phyloP scores from a whole-genome alignment of 805 yeast species.

The Pichia deserticola region DNA sequence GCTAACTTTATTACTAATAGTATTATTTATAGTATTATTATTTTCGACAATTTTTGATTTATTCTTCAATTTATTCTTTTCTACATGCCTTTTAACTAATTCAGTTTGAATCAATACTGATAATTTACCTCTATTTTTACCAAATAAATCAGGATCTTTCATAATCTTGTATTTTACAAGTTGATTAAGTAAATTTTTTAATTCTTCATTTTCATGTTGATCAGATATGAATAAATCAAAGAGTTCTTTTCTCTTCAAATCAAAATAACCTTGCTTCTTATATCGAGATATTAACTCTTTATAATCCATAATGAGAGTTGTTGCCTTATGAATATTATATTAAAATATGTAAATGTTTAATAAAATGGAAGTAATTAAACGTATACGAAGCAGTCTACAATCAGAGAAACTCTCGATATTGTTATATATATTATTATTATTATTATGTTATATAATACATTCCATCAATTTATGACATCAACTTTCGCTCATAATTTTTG shows the following conservation, averaged over 20 bases:
- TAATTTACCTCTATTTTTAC: slow-evolving; percentile 42
- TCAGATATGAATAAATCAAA: slow-evolving; percentile 33
- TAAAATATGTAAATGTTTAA: too few species aligned
- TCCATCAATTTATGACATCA: too few species aligned
- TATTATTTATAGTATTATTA: too few species aligned
- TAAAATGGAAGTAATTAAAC: too few species aligned
- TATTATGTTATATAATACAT: too few species aligned
- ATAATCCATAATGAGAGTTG: slow-evolving; percentile 16
- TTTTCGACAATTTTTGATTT: background rate
- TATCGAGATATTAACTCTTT: slow-evolving; percentile 34
- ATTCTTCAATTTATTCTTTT: background rate
- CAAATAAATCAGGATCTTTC: slow-evolving; percentile 40
- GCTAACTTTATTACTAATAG: too few species aligned
- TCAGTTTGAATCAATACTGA: slow-evolving; percentile 48
- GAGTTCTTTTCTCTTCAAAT: slow-evolving; percentile 35
- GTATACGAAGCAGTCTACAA: too few species aligned
- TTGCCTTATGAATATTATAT: too few species aligned
- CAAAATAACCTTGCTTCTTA: slow-evolving; percentile 45
- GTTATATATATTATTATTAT: too few species aligned
- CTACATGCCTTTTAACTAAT: slow-evolving; percentile 27
- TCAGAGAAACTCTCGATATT: too few species aligned
- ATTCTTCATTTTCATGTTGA: slow-evolving; percentile 10
- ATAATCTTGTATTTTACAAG: slow-evolving; percentile 40
- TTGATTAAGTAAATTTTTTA: slow-evolving; percentile 33
- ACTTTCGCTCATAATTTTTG: too few species aligned